Base-by-base conservation (phyloP, 2,329 filamentous ascomycete species). In the Aspergillus sp. region DNA sequence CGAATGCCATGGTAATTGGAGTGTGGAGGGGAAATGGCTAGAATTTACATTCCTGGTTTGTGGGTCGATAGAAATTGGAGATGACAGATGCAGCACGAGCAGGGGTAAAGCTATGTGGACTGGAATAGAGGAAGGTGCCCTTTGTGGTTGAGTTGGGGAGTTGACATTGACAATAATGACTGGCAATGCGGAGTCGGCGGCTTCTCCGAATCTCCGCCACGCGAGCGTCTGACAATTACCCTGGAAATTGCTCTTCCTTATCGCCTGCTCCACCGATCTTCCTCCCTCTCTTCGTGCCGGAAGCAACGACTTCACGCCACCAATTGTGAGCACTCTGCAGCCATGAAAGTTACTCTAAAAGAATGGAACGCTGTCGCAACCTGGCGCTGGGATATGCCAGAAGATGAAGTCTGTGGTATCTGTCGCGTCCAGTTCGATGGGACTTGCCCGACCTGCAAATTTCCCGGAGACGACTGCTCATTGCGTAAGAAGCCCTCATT, bases 351-450 rank as follows among this genome's bases (percentile, higher is more conserved):
- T 79, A 95, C 87, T 48, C 95, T 98, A 77, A 90, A 89, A 70
- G 86, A 91, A 72, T 98, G 93, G 91, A 89, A 95, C 69, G 90
- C 92, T 4, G 91, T 99, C 62, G 95, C 95, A 17, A 93, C 92
- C 55, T 99, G 95, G 95, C 88, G 91, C 64, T 99, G 95, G 95
- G 91, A 98, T 73, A 90, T 98, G 70, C 92, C 93, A 23, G 92
- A 96, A 68, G 93, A 97, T 78, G 93, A 99, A 73, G 93, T 98
- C 62, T 99, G 95, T 69, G 95, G 95, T 68, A 99, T 99, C 78
- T 99, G 95, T 77, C 93, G 96, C 73, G 93, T 96, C 62, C 90
- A 96, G 70, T 99, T 98, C 73, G 95, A 99, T 74, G 93, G 93
- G 59, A 98, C 95, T 25, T 99, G 95, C 80, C 93, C 95, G 47